phyloP scores from a whole-genome alignment of 441 rosid genomes.

The Pelargonium citronellum region DNA sequence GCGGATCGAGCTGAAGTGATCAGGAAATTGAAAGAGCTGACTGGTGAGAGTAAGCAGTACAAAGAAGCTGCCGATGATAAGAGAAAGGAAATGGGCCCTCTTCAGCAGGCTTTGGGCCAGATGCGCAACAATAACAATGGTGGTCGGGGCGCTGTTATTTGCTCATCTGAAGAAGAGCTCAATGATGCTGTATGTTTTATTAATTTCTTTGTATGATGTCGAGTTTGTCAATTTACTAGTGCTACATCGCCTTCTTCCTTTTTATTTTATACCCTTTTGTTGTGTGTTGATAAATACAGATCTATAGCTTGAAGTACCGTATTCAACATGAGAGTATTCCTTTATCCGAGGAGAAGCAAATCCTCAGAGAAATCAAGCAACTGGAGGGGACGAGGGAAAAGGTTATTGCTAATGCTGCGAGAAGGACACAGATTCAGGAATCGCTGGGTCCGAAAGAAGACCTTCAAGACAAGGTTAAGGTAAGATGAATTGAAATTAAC shows the following conservation, averaged over 20 bases:
- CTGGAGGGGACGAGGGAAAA: constrained; percentile 93
- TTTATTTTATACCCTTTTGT: constrained; percentile 7
- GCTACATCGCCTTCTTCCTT: neutral
- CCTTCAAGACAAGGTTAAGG: constrained; percentile 92
- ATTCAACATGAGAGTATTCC: constrained; percentile 94
- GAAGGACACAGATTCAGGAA: constrained; percentile 80
- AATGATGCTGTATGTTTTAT: constrained; percentile 30
- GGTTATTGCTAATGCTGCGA: constrained; percentile 74
- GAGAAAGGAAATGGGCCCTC: constrained; percentile 72
- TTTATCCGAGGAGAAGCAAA: constrained; percentile 82
- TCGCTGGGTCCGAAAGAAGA: constrained; percentile 81
- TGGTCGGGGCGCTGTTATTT: constrained; percentile 52
- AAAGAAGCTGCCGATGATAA: constrained; percentile 54
- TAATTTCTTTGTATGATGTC: neutral
- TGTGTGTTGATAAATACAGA: constrained; percentile 43
- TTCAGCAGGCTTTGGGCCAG: constrained; percentile 90
- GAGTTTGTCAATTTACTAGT: neutral
- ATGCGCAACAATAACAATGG: constrained; percentile 42
- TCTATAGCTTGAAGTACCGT: constrained; percentile 63
- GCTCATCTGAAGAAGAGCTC: constrained; percentile 92
- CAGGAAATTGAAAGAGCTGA: constrained; percentile 48
- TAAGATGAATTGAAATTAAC: constrained; percentile 32
- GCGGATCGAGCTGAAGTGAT: constrained; percentile 43
- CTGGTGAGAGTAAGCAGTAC: constrained; percentile 51
- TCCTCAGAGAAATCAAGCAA: constrained; percentile 80